A percentile compares a stretch with the other conserved stretches of the same genome.
These are phyloP conservation scores for Madurella mycetomatis DNA, from an alignment of 2,329 filamentous ascomycete species.

Conservation along the genomic window DNA sequence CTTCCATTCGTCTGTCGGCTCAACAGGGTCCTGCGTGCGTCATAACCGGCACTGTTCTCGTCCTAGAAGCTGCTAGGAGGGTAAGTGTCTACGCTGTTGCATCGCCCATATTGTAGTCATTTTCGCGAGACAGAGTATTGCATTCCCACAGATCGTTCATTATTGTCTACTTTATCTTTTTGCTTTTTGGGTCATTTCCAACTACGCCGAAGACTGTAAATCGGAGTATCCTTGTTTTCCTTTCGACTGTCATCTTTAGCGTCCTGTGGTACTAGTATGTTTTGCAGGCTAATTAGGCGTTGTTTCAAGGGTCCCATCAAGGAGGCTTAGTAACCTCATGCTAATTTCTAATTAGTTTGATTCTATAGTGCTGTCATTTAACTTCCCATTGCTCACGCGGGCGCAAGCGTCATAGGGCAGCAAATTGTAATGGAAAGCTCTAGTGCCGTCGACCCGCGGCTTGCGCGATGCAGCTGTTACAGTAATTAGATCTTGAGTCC, in stretches of 20 bases:
- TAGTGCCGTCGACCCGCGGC: too few relatives aligned
- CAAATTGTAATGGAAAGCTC: too few relatives aligned
- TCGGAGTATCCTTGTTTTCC: constrained; percentile 44
- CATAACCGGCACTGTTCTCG: constrained; percentile 24
- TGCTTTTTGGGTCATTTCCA: constrained; percentile 52
- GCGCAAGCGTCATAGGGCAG: too few relatives aligned
- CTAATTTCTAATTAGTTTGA: too few relatives aligned
- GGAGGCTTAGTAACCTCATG: neutral
- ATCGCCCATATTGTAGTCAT: constrained; percentile 25
- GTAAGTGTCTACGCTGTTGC: constrained; percentile 24
- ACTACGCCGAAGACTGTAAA: constrained; percentile 40
- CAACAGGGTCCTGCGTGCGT: constrained; percentile 18
- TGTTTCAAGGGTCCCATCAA: neutral
- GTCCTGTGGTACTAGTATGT: constrained; percentile 49
- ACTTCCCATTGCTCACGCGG: too few relatives aligned
- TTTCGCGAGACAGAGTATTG: neutral
- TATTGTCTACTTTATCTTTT: constrained; percentile 48
- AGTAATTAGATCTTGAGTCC: too few relatives aligned
- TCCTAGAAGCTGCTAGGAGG: constrained; percentile 18
- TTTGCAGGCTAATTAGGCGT: neutral
- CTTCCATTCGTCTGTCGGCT: constrained; percentile 22
- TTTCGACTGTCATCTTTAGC: constrained; percentile 39
- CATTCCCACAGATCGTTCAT: constrained; percentile 25
- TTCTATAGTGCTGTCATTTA: too few relatives aligned
- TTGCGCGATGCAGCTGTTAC: too few relatives aligned